Evolutionary conservation across 208 protist genomes (phyloP), one percentile per base, ranked within the genome.

Genomic region (Crithidia acanthocephali): DNA sequence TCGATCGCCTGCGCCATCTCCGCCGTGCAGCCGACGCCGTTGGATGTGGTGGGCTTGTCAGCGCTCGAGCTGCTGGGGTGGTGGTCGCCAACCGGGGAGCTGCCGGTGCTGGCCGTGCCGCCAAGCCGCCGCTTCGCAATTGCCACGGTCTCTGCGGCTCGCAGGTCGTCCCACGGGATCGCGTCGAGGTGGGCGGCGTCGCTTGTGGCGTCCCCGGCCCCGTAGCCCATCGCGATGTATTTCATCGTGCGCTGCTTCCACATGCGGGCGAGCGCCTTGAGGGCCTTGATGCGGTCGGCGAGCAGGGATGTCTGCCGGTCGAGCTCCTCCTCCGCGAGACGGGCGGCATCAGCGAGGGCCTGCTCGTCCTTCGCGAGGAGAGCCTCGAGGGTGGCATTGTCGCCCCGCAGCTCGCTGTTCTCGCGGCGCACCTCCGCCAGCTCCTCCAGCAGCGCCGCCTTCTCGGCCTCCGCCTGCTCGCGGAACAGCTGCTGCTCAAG

Each of bases 211-310:
- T 32, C 59, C 1, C 63, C 70, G 8, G 55, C 72, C 37, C 81
- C 81, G 57, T 83, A 86, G 67, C 81, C 65, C 77, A 77, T 70
- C 25, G 87, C 87, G 57, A 92, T 84, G 76, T 79, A 76, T 67
- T 80, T 68, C 87, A 92, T 92, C 28, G 83, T 78, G 15, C 84
- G 83, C n/a, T 85, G 83, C 72, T 92, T 92, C 87, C 87, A 92
- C 72, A 92, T 71, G 9, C 76, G 81, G 10, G 84, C 78, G 16
- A 92, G 76, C 13, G 66, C 63, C 50, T 70, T 68, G 3, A 81
- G 69, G 1, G 79, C 84, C 40, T 35, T 81, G 40, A 75, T 59
- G 40, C 86, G 74, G 22, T 85, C 74, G 9, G 55, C 45, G 62
- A 92, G 74, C 23, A 74, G 50, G 15, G 60, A 58, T 18, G 83